Base-by-base conservation (phyloP, 352 stramenopile species). In the Phytophthora tentaculata region DNA sequence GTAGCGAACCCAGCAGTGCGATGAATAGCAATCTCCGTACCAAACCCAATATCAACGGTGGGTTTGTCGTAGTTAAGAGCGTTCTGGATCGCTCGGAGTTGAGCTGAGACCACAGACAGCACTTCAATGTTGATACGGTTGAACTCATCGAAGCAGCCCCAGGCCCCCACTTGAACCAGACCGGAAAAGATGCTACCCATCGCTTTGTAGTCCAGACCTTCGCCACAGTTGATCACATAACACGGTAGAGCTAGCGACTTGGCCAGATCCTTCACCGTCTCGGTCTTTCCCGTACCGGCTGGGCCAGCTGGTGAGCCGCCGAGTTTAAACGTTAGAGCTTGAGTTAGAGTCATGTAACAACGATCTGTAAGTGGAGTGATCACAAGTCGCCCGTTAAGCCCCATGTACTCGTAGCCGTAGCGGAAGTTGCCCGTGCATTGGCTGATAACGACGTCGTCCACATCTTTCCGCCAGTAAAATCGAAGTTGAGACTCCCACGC, bases 381-480 rank as follows among this genome's bases (percentile, higher is more conserved):
- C 37, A 98, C 93, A 2, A 98, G 78, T 6, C 93, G 82, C 0
- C 92, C 92, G 44, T 97, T 98, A 3, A 97, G 72, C 0, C 92
- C 92, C 90, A 98, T 97, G 75, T 97, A 98, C 85, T 98, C 93
- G 77, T 97, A 98, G 35, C 93, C 93, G 55, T 98, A 98, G 39
- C 90, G 88, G 58, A 98, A 98, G 16, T 79, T 89, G 12, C 91
- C 93, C 0, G 92, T 98, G 65, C 92, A 98, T 71, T 98, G 94
- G 19, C 82, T 90, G 52, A 97, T 96, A 5, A 95, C 84, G 16
- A 95, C 87, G 28, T 97, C 89, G 56, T 97, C 90, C 8, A 96
- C 86, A 41, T 97, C 90, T 50, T 95, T 94, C 50, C 91, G 79
- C 90, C 90, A 97, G 71, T 97, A 97, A 64, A 97, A 97, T 0